Evolutionary conservation across 2,329 filamentous ascomycete species (phyloP).

Genomic region (Pseudogymnoascus sp.): DNA sequence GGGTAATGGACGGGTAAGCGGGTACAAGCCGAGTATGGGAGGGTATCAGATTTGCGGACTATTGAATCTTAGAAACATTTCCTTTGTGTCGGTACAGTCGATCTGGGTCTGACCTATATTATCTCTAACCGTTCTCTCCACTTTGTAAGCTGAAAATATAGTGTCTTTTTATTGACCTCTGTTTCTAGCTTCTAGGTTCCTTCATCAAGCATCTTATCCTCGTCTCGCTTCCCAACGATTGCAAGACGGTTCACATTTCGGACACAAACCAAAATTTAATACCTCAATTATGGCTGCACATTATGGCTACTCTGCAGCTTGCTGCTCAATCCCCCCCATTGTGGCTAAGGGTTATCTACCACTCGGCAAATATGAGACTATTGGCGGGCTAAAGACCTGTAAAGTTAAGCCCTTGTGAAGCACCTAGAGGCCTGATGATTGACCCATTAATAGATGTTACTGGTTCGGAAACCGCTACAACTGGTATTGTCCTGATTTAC

Average conservation of each 20-base stretch:
- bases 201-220: neutral
- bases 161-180: neutral
- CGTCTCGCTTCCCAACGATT: neutral
- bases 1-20: neutral
- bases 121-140: neutral
- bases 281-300: conserved; percentile 14
- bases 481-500: conserved; percentile 50
- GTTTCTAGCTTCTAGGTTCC: neutral
- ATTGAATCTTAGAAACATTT: neutral
- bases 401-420: conserved; percentile 12
- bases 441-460: conserved; percentile 32
- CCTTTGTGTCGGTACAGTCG: neutral
- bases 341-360: conserved; percentile 45
- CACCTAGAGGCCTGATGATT: neutral
- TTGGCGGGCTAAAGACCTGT: conserved; percentile 49
- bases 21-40: neutral
- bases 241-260: neutral
- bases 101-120: neutral
- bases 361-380: conserved; percentile 48
- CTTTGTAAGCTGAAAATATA: neutral
- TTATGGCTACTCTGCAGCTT: conserved; percentile 45
- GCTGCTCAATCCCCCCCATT: conserved; percentile 52
- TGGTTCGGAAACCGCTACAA: conserved; percentile 39
- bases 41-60: neutral
- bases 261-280: neutral